A percentile compares a stretch with the other conserved stretches of the same genome.
phyloP scores from a whole-genome alignment of 495 filamentous ascomycete species.

The Trichoderma parareesei region DNA sequence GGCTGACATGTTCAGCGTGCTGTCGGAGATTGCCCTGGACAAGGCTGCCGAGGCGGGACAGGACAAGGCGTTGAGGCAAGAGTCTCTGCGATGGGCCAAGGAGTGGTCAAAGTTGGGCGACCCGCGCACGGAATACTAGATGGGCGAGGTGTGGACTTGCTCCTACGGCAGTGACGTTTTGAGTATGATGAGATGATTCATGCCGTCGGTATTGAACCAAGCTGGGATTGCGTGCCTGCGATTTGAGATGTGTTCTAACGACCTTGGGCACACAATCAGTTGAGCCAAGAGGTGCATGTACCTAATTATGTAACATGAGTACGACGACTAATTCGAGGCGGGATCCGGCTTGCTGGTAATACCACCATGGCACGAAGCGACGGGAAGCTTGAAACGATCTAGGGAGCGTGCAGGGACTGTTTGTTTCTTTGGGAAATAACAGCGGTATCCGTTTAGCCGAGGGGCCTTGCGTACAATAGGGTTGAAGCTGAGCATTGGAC shows the following conservation, averaged over 20 bases:
- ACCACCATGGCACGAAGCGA: not conserved
- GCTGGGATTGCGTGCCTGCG: not conserved
- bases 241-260: not conserved
- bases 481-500: not conserved
- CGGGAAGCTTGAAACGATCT: not conserved
- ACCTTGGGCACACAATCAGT: not conserved
- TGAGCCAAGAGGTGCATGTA: not conserved
- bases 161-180: not conserved
- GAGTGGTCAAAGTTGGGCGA: slow-evolving; percentile 8
- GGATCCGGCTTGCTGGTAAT: not conserved
- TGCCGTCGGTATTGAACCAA: not conserved
- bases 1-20: slow-evolving; percentile 3
- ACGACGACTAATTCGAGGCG: not conserved
- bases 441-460: not conserved
- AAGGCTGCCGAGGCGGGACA: not conserved
- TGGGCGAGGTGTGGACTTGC: not conserved
- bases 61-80: not conserved
- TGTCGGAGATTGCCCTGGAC: slow-evolving; percentile 4
- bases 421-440: not conserved
- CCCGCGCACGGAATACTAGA: slow-evolving; percentile 2
- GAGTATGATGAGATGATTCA: not conserved
- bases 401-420: not conserved
- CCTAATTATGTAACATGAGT: too few species aligned
- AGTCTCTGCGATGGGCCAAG: slow-evolving; percentile 1
- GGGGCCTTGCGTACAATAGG: not conserved